These are phyloP conservation scores for Hsuehochloa calcarea DNA, from an alignment of 176 grass and related monocot genomes.

Conservation along the genomic window DNA sequence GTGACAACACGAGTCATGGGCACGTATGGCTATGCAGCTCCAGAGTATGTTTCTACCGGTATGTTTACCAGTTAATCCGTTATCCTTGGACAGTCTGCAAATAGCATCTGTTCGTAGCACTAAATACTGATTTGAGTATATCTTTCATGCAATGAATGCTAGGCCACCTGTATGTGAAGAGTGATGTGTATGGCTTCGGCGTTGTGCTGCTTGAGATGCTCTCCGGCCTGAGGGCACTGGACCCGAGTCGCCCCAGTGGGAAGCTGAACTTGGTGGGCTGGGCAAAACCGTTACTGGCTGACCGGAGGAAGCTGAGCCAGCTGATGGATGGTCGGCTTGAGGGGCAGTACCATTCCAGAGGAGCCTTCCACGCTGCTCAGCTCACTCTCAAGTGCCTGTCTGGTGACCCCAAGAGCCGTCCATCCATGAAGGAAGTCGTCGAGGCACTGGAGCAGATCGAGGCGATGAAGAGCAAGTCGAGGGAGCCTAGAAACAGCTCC, in stretches of 20 bases:
- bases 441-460: slow-evolving; percentile 69
- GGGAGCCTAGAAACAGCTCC: slow-evolving; percentile 34
- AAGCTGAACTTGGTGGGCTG: slow-evolving; percentile 72
- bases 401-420: slow-evolving; percentile 65
- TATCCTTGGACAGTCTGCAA: background rate
- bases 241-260: slow-evolving; percentile 33
- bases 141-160: background rate
- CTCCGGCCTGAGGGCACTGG: slow-evolving; percentile 61
- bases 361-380: slow-evolving; percentile 60
- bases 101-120: background rate
- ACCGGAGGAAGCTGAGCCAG: slow-evolving; percentile 64
- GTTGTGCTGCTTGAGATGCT: slow-evolving; percentile 88
- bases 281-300: slow-evolving; percentile 60
- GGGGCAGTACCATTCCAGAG: slow-evolving; percentile 75
- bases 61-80: background rate
- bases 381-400: slow-evolving; percentile 72
- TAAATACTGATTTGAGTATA: background rate
- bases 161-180: slow-evolving; percentile 97
- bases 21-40: slow-evolving; percentile 81
- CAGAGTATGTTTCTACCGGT: slow-evolving; percentile 88
- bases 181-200: slow-evolving; percentile 82
- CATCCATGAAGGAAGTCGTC: slow-evolving; percentile 90
- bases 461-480: slow-evolving; percentile 49
- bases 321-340: slow-evolving; percentile 70
- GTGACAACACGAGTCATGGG: slow-evolving; percentile 94